Conservation (phyloP, 2,329 filamentous ascomycete species). For the Coniochaeta sp. region DNA sequence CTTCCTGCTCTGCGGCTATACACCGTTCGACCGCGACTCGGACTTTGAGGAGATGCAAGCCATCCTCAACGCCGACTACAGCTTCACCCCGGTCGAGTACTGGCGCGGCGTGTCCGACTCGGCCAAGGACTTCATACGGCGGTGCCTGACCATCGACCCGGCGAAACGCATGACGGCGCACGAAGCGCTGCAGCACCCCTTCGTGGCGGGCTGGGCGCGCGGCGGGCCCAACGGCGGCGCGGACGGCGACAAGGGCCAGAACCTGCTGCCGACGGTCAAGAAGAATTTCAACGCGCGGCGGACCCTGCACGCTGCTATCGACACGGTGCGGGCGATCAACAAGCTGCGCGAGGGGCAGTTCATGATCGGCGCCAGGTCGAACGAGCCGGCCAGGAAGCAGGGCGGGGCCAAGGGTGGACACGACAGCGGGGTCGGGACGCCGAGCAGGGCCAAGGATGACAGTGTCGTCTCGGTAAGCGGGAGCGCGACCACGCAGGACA, state of each 20-base stretch:
- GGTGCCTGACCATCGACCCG: slow-evolving; percentile 87
- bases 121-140: slow-evolving; percentile 86
- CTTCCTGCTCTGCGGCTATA: slow-evolving; percentile 96
- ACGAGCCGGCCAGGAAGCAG: slow-evolving; percentile 9
- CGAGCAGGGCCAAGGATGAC: slow-evolving; percentile 27
- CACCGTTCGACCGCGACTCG: slow-evolving; percentile 92
- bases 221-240: slow-evolving; percentile 26
- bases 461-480: slow-evolving; percentile 15
- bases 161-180: slow-evolving; percentile 85
- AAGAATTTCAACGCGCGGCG: slow-evolving; percentile 68
- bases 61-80: slow-evolving; percentile 93
- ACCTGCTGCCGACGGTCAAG: slow-evolving; percentile 62
- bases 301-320: slow-evolving; percentile 63
- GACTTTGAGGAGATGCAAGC: slow-evolving; percentile 99
- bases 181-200: slow-evolving; percentile 61
- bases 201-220: slow-evolving; percentile 48
- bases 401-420: neutral
- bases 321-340: slow-evolving; percentile 65
- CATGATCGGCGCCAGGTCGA: slow-evolving; percentile 49
- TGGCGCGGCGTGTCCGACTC: slow-evolving; percentile 87
- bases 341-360: slow-evolving; percentile 61
- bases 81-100: slow-evolving; percentile 89
- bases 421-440: slow-evolving; percentile 4
- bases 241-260: slow-evolving; percentile 43
- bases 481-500: slow-evolving; percentile 27